Conservation (phyloP, 1,284 basidiomycete species). For the Tylopilus sp. region DNA sequence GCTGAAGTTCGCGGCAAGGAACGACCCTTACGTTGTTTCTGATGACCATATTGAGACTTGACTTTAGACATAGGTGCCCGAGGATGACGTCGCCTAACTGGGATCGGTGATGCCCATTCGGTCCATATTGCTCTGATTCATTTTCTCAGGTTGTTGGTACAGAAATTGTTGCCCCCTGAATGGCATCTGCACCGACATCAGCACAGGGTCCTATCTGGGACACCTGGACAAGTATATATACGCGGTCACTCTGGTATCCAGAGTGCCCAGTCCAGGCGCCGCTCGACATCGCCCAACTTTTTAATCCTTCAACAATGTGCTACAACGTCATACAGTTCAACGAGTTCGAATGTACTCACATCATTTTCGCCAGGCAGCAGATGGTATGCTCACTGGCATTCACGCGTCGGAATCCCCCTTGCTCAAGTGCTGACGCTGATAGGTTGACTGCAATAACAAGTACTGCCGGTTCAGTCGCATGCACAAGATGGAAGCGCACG, state of each 20-base stretch:
- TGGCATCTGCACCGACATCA: constrained; percentile 3
- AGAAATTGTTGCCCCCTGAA: constrained; percentile 3
- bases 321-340: constrained; percentile 37
- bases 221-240: constrained; percentile 27
- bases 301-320: constrained; percentile 37
- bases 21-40: constrained; percentile 2
- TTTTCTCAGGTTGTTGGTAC: constrained; percentile 16
- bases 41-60: constrained; percentile 10
- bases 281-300: constrained; percentile 1
- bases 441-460: constrained; percentile 46
- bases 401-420: not conserved
- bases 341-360: constrained; percentile 38
- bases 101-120: constrained; percentile 10
- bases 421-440: not conserved
- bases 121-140: constrained; percentile 14
- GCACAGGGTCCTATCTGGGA: constrained; percentile 6
- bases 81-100: constrained; percentile 3
- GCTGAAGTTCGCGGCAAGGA: constrained; percentile 12
- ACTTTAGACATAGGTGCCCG: constrained; percentile 12
- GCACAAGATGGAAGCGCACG: constrained; percentile 36
- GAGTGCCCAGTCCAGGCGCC: constrained; percentile 6
- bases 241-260: not conserved
- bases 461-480: constrained; percentile 38
- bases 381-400: constrained; percentile 29
- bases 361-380: constrained; percentile 33